Evolutionary conservation across 176 grass and related monocot species (phyloP).

Genomic region (Oryza australiensis): DNA sequence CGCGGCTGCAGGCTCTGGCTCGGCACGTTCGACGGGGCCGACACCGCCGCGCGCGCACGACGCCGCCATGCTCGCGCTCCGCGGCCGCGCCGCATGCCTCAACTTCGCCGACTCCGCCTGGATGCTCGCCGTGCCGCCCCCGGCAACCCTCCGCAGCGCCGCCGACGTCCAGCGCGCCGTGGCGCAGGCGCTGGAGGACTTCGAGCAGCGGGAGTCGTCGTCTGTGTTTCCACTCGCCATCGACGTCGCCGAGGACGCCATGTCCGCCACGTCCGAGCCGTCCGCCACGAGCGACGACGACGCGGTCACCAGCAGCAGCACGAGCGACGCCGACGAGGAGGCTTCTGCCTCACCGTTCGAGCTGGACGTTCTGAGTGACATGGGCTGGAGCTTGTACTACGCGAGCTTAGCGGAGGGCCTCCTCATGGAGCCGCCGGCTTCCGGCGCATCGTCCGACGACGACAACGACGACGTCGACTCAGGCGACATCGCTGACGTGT

Average conservation of each 20-base stretch:
- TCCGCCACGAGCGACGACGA: not conserved
- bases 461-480: not conserved
- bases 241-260: not conserved
- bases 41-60: constrained; percentile 49
- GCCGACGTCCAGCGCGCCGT: constrained; percentile 38
- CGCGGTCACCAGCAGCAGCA: not conserved
- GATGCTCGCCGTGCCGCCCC: constrained; percentile 26
- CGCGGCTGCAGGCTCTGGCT: constrained; percentile 54
- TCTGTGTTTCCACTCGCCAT: not conserved
- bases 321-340: not conserved
- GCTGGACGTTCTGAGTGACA: constrained; percentile 14
- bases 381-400: constrained; percentile 45
- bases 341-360: constrained; percentile 17
- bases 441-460: not conserved
- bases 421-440: constrained; percentile 37
- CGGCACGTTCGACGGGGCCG: constrained; percentile 41
- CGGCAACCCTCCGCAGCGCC: not conserved
- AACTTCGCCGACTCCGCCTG: constrained; percentile 51
- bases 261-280: not conserved
- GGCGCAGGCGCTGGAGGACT: constrained; percentile 25
- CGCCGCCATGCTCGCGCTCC: constrained; percentile 44
- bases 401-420: constrained; percentile 48
- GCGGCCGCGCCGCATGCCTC: constrained; percentile 23
- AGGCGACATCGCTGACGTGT: not conserved
- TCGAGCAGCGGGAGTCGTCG: not conserved